These are phyloP conservation scores for Chlorella sorokiniana DNA, from an alignment of 139 green algal genomes.

Conservation along the genomic window DNA sequence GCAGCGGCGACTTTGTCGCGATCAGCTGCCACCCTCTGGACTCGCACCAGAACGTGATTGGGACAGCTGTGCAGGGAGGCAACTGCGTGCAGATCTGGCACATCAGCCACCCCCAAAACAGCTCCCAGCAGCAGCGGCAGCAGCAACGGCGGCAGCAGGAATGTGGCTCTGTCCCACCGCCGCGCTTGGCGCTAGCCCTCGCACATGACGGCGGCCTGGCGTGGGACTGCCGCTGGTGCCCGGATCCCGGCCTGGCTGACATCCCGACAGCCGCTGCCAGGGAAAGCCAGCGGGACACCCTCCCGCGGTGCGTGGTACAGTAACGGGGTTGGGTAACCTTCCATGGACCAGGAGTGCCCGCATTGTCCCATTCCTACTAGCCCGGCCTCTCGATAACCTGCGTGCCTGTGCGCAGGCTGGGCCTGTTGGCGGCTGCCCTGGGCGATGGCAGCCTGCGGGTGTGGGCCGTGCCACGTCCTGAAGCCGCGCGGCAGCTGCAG, in stretches of 20 bases:
- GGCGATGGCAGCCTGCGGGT: conserved; percentile 60
- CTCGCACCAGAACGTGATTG: conserved; percentile 30
- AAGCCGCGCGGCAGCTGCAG: background rate
- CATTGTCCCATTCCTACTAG: too few relatives aligned
- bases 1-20: conserved; percentile 44
- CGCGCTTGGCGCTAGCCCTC: conserved; percentile 41
- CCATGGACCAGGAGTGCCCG: too few relatives aligned
- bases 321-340: too few relatives aligned
- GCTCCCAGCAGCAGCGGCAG: background rate
- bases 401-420: conserved; percentile 38
- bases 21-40: conserved; percentile 48
- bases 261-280: conserved; percentile 16
- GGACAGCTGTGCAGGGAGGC: conserved; percentile 24
- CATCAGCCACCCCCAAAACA: conserved; percentile 25
- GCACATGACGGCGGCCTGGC: conserved; percentile 56
- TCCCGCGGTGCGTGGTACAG: conserved; percentile 1
- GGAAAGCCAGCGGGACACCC: background rate
- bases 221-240: conserved; percentile 67
- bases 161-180: background rate
- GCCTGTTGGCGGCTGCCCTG: conserved; percentile 61
- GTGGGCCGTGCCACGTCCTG: conserved; percentile 49
- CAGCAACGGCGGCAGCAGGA: background rate
- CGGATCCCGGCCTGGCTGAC: conserved; percentile 26
- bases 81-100: conserved; percentile 63
- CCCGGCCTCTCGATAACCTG: too few relatives aligned